These are phyloP conservation scores for Alternaria tenuissima DNA, from an alignment of 2,329 filamentous ascomycete genomes.

Conservation along the genomic window DNA sequence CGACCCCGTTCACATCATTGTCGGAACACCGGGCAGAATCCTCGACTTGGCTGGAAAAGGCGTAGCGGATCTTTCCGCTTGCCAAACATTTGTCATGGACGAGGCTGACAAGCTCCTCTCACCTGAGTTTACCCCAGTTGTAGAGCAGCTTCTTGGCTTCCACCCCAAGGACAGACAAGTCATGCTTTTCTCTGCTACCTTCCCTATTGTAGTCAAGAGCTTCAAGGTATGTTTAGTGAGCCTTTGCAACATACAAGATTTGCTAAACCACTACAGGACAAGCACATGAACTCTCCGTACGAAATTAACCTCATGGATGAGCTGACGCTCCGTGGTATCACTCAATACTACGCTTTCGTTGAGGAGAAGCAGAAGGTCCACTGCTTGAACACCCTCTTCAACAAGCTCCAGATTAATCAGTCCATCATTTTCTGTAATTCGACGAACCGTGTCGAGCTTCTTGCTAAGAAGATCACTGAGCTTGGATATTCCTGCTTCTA, in stretches of 20 bases:
- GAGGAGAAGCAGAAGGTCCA: slow-evolving; percentile 99
- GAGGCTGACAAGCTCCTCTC: slow-evolving; percentile 98
- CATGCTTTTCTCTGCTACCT: slow-evolving; percentile 99
- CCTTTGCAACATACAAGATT: background rate
- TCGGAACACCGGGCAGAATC: slow-evolving; percentile 95
- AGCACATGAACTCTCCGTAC: slow-evolving; percentile 95
- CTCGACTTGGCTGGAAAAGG: slow-evolving; percentile 95
- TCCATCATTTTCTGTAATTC: slow-evolving; percentile 99
- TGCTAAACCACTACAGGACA: slow-evolving; percentile 66
- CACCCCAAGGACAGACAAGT: slow-evolving; percentile 98
- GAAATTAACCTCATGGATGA: slow-evolving; percentile 99
- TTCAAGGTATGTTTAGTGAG: slow-evolving; percentile 68
- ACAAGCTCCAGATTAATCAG: slow-evolving; percentile 98
- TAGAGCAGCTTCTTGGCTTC: slow-evolving; percentile 93
- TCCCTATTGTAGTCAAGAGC: slow-evolving; percentile 94
- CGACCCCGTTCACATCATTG: slow-evolving; percentile 95
- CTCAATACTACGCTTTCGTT: slow-evolving; percentile 98
- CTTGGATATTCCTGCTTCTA: slow-evolving; percentile 99
- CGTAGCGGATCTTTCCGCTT: slow-evolving; percentile 94
- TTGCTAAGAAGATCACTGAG: slow-evolving; percentile 99
- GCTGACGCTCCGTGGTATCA: slow-evolving; percentile 95
- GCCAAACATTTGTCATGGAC: slow-evolving; percentile 99
- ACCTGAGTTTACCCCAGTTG: slow-evolving; percentile 94
- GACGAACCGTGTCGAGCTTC: slow-evolving; percentile 94
- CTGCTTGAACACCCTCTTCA: slow-evolving; percentile 98